phyloP scores from a whole-genome alignment of 371 early-diverging fungal genomes.

The Mortierella sp. region DNA sequence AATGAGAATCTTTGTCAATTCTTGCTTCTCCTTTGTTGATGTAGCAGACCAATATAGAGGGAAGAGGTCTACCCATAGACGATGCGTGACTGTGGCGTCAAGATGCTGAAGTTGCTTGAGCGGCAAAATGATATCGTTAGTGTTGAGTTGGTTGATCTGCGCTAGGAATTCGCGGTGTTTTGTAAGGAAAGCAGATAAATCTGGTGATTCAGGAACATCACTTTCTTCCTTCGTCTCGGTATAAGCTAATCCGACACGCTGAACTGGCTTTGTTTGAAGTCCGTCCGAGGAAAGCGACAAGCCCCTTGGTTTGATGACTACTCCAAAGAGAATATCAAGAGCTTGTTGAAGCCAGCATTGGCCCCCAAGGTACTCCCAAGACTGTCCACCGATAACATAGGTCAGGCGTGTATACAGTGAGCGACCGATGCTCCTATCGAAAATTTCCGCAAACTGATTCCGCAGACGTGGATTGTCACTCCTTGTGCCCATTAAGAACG shows the following conservation, averaged over 20 bases:
- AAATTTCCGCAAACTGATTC: conserved; percentile 82
- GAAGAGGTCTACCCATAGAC: conserved; percentile 91
- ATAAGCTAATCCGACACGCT: conserved; percentile 47
- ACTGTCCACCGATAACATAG: conserved; percentile 94
- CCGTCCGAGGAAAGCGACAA: conserved; percentile 61
- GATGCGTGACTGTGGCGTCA: conserved; percentile 75
- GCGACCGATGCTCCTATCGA: conserved; percentile 82
- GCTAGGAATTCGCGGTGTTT: conserved; percentile 72
- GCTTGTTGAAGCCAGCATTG: conserved; percentile 96
- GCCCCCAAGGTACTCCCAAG: conserved; percentile 91
- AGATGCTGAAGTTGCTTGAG: conserved; percentile 80
- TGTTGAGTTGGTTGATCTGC: conserved; percentile 64
- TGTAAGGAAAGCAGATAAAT: conserved; percentile 57
- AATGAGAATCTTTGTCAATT: conserved; percentile 84
- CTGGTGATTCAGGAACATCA: conserved; percentile 35
- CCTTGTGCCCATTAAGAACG: conserved; percentile 92
- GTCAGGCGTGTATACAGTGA: conserved; percentile 80
- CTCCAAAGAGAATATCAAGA: conserved; percentile 86
- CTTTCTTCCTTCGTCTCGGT: conserved; percentile 25
- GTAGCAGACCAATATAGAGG: conserved; percentile 87
- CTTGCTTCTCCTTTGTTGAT: conserved; percentile 81
- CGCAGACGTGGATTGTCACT: conserved; percentile 83
- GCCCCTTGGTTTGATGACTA: conserved; percentile 60
- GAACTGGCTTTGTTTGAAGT: conserved; percentile 66
- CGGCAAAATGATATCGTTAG: conserved; percentile 65